Conservation (phyloP, 2,329 filamentous ascomycete genomes). For the Alternaria sp. region DNA sequence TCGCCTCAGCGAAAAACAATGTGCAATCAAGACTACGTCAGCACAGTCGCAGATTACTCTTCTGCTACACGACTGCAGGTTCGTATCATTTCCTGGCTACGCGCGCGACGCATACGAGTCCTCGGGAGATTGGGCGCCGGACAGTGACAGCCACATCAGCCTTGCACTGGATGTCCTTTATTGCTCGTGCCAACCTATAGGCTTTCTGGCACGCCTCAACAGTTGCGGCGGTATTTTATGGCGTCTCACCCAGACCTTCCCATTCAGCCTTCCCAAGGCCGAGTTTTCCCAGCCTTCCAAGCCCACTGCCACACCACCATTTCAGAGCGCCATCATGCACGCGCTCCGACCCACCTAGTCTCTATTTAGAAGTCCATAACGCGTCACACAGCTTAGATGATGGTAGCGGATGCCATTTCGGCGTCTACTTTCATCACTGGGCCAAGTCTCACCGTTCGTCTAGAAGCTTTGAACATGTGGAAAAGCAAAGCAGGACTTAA, state of each 20-base stretch:
- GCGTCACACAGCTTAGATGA: neutral
- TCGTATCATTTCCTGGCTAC: constrained; percentile 15
- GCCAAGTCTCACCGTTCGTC: neutral
- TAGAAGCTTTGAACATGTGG: neutral
- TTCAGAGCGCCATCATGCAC: constrained; percentile 12
- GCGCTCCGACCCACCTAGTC: constrained; percentile 1
- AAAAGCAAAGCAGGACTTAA: constrained; percentile 1
- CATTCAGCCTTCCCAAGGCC: constrained; percentile 1
- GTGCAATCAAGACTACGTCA: constrained; percentile 12
- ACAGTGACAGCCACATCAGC: neutral
- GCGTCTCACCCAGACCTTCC: constrained; percentile 1
- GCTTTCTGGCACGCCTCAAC: neutral
- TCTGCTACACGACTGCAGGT: constrained; percentile 11
- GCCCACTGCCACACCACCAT: constrained; percentile 3
- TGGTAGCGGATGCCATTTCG: neutral
- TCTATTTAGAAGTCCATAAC: constrained; percentile 6
- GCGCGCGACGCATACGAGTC: constrained; percentile 4
- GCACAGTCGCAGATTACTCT: constrained; percentile 3
- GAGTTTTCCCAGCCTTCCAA: constrained; percentile 10
- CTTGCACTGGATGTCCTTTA: neutral
- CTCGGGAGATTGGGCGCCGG: constrained; percentile 3
- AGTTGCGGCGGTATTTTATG: neutral
- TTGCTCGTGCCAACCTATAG: neutral
- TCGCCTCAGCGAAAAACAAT: neutral
- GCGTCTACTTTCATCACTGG: neutral